Evolutionary conservation across 257 asterid genomes (phyloP).

Genomic region (Phtheirospermum japonicum): DNA sequence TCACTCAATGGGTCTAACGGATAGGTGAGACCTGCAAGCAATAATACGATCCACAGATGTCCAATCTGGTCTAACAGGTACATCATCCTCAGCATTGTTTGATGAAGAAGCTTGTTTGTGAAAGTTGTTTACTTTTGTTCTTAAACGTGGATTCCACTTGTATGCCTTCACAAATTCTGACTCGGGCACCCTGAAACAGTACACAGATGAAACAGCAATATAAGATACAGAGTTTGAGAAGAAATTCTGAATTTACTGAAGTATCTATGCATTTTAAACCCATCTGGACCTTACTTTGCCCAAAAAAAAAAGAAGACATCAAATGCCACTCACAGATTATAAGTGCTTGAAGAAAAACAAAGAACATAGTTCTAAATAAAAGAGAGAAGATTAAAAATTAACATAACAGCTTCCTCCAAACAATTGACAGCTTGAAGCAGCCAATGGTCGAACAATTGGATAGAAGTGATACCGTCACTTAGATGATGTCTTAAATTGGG

Average conservation of each 20-base stretch:
- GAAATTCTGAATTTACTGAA: conserved; percentile 18
- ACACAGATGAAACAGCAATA: conserved; percentile 17
- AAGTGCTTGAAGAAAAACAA: conserved; percentile 21
- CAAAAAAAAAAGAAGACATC: too few relatives aligned
- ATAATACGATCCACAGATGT: conserved; percentile 89
- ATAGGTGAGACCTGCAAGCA: conserved; percentile 64
- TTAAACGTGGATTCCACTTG: conserved; percentile 85
- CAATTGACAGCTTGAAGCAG: conserved; percentile 27
- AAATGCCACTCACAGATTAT: conserved; percentile 17
- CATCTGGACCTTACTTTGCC: conserved; percentile 23
- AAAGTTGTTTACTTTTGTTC: conserved; percentile 83
- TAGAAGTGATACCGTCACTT: conserved; percentile 16
- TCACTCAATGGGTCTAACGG: conserved; percentile 9
- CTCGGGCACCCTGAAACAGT: conserved; percentile 87
- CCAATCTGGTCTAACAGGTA: conserved; percentile 94
- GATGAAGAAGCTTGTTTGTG: conserved; percentile 67
- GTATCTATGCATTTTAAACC: conserved; percentile 20
- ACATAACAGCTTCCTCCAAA: conserved; percentile 23
- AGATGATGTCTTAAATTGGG: conserved; percentile 18
- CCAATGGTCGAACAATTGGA: conserved; percentile 20
- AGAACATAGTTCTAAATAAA: background rate
- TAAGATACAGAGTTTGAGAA: conserved; percentile 23
- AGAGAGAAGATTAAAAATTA: background rate
- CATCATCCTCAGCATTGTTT: conserved; percentile 75
- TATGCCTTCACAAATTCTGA: conserved; percentile 75